A percentile compares a stretch with the other conserved stretches of the same genome.
Evolutionary conservation across 2,329 filamentous ascomycete species (phyloP).

Genomic region (Fusarium keratoplasticum): DNA sequence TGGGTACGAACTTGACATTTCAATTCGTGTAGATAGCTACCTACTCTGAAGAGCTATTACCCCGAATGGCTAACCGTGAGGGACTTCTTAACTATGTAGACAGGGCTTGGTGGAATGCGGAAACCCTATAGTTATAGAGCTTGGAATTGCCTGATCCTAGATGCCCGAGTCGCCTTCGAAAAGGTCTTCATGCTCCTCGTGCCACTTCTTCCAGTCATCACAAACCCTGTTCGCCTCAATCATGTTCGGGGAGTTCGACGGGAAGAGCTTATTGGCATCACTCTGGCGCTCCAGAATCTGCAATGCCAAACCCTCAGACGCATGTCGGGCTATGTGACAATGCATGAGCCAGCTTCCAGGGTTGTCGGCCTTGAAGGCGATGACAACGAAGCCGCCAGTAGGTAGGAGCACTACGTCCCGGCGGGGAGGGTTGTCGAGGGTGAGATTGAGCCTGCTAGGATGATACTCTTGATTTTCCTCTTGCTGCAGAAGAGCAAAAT

Average conservation of each 20-base stretch:
- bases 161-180: conserved; percentile 32
- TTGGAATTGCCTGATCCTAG: not conserved
- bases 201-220: conserved; percentile 19
- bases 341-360: conserved; percentile 62
- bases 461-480: conserved; percentile 18
- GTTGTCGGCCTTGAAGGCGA: conserved; percentile 61
- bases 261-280: conserved; percentile 18
- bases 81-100: not conserved
- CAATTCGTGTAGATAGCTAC: not conserved
- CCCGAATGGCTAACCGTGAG: not conserved
- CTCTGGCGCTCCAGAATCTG: conserved; percentile 37
- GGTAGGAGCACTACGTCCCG: conserved; percentile 63
- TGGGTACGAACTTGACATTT: not conserved
- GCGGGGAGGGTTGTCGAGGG: conserved; percentile 58
- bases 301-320: conserved; percentile 45
- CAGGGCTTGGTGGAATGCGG: not conserved
- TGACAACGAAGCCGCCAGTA: conserved; percentile 55
- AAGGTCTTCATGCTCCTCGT: conserved; percentile 7
- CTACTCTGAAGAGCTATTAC: not conserved
- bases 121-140: not conserved
- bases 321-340: conserved; percentile 62
- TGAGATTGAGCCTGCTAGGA: conserved; percentile 22
- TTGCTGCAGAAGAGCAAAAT: conserved; percentile 38
- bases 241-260: not conserved
- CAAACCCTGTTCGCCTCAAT: conserved; percentile 24